These are phyloP conservation scores for Fistulifera solaris DNA, from an alignment of 108 stramenopile species.

Conservation along the genomic window DNA sequence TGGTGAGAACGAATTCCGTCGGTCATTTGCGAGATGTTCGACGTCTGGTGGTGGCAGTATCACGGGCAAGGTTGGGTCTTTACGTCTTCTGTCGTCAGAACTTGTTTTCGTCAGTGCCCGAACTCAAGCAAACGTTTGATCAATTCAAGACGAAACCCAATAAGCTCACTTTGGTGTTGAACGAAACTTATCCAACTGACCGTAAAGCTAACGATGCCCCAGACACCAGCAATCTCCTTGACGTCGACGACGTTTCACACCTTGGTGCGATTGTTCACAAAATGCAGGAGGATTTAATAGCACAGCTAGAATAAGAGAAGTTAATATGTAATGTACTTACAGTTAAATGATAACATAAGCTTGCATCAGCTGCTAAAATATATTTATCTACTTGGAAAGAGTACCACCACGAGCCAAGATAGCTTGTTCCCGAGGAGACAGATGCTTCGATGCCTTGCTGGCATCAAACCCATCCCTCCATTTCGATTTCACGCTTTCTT, in stretches of 20 bases:
- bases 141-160: constrained; percentile 36
- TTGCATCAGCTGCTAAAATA: not conserved
- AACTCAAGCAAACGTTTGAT: constrained; percentile 60
- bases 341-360: no score
- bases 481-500: constrained; percentile 17
- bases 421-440: constrained; percentile 33
- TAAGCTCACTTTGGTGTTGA: constrained; percentile 63
- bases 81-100: constrained; percentile 83
- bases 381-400: constrained; percentile 11
- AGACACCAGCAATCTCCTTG: constrained; percentile 36
- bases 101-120: constrained; percentile 63
- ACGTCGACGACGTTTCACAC: constrained; percentile 60
- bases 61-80: constrained; percentile 92
- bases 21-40: constrained; percentile 95
- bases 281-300: constrained; percentile 56
- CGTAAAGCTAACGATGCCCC: constrained; percentile 32
- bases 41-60: constrained; percentile 93
- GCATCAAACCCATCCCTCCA: constrained; percentile 12
- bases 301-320: not conserved
- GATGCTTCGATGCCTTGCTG: constrained; percentile 9
- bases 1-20: constrained; percentile 88
- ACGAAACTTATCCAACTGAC: constrained; percentile 47
- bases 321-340: not conserved
- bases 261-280: constrained; percentile 72
- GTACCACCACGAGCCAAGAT: constrained; percentile 49